Base-by-base conservation (phyloP, 768 basidiomycete genomes). In the Termitomyces sp. region DNA sequence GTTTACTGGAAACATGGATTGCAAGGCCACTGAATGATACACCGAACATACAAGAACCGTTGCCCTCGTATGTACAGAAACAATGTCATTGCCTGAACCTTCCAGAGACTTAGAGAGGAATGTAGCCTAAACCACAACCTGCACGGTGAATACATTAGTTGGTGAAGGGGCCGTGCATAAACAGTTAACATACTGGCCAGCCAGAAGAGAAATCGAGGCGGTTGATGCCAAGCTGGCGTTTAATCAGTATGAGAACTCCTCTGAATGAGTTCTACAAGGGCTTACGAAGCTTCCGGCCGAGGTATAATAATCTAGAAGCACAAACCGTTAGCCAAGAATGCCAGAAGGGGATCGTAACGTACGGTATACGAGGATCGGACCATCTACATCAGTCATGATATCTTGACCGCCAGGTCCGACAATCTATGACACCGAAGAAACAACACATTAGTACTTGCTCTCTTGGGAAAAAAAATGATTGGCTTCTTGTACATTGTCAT, bases 371-470 rank as follows among this genome's bases (percentile, higher is more conserved):
- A 83, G 64, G 53, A 81, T 73, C 9, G 73, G 67, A 8, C 77
- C 81, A 61, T 81, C 79, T 2, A 26, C 59, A 61, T 82, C 81
- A 8, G 63, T 63, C 67, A 76, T 68, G 7, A 82, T 47, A 60
- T 81, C 79, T 65, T 83, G 81, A 13, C 82, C 82, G 45, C 83
- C 83, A 51, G 83, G 82, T 0, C 83, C 82, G 54, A 74, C 54
- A 29, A 81, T 75, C 80, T 81, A 31, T 37, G n/a, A 26, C 16
- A 13, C 7, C 6, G 37, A 41, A 28, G 16, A 41, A 34, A 42
- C 42, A 31, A 24, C n/a, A 24, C 13, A 8, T 55, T 16, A 34
- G 16, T 5, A 10, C 1, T 36, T 18, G 20, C 13, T 46, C 18
- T 18, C 60, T 6, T n/a, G 46, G 31, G 20, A 51, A 45, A 51